Percentiles rank a stretch among this genome's conserved stretches.
phyloP scores from a whole-genome alignment of 257 asterid species.

The Nicotiana noctiflora region DNA sequence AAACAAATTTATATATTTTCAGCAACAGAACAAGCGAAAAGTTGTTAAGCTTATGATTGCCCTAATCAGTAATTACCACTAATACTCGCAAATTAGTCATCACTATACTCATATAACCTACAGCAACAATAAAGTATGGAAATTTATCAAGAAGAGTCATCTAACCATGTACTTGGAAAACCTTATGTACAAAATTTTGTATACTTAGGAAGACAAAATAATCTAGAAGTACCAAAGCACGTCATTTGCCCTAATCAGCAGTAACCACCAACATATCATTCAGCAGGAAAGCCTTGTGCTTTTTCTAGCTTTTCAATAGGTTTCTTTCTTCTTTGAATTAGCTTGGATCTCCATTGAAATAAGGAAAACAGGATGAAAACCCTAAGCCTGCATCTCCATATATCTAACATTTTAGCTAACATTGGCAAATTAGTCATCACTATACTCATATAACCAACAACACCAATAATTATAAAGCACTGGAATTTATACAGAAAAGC shows the following conservation, averaged over 20 bases:
- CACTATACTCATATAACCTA: neutral
- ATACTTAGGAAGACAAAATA: neutral
- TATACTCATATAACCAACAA: neutral
- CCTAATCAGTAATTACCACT: neutral
- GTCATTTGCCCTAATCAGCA: neutral
- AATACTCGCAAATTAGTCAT: neutral
- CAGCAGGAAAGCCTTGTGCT: neutral
- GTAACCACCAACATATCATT: neutral
- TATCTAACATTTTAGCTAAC: neutral
- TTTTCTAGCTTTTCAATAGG: neutral
- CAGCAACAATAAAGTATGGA: neutral
- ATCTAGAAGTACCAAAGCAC: neutral
- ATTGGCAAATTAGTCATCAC: neutral
- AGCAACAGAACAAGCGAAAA: no score
- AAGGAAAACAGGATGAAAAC: neutral
- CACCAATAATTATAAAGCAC: neutral
- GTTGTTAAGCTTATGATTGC: neutral
- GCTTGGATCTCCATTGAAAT: neutral
- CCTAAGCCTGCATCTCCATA: neutral
- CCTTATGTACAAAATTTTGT: neutral
- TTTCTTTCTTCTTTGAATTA: neutral
- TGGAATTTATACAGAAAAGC: neutral
- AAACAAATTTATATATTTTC: neutral
- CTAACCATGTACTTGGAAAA: neutral
- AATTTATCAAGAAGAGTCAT: neutral